Percentiles rank a stretch among this genome's conserved stretches.
Evolutionary conservation across 805 yeast genomes (phyloP).

Genomic region (Lachancea dasiensis): DNA sequence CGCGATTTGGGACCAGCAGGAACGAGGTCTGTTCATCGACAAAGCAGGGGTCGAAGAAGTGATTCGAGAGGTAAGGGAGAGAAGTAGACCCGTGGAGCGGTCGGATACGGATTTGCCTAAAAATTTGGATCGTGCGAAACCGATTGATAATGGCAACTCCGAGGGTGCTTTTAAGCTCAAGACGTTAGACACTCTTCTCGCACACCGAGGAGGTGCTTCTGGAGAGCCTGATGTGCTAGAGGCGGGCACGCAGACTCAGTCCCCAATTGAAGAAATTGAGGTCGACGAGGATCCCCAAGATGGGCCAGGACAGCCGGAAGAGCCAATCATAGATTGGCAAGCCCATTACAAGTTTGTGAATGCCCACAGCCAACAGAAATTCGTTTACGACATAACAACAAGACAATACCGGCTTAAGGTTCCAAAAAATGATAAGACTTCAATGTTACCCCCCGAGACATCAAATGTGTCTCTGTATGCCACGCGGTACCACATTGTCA

Average conservation of each 20-base stretch:
- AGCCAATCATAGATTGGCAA: constrained; percentile 48
- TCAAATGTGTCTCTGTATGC: constrained; percentile 39
- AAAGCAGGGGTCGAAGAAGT: constrained; percentile 62
- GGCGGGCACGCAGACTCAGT: not conserved
- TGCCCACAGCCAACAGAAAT: constrained; percentile 59
- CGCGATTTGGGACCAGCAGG: constrained; percentile 80
- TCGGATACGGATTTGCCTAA: no score
- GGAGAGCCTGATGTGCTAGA: no score
- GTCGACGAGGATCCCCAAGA: not conserved
- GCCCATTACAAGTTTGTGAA: constrained; percentile 65
- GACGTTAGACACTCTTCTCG: constrained; percentile 16
- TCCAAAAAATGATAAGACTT: constrained; percentile 9
- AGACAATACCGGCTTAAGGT: constrained; percentile 50
- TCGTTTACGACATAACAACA: constrained; percentile 52
- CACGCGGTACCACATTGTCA: constrained; percentile 54
- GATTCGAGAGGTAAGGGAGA: constrained; percentile 48
- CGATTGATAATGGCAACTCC: no score
- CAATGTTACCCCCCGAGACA: constrained; percentile 25
- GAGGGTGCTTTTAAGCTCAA: constrained; percentile 2
- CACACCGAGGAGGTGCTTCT: no score
- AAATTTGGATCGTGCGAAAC: no score
- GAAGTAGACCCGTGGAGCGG: constrained; percentile 25
- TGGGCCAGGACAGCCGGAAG: constrained; percentile 7
- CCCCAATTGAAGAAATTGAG: not conserved
- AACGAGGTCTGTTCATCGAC: constrained; percentile 78